Base-by-base conservation (phyloP, 106 monocot genomes). In the Ottelia alismoides region DNA sequence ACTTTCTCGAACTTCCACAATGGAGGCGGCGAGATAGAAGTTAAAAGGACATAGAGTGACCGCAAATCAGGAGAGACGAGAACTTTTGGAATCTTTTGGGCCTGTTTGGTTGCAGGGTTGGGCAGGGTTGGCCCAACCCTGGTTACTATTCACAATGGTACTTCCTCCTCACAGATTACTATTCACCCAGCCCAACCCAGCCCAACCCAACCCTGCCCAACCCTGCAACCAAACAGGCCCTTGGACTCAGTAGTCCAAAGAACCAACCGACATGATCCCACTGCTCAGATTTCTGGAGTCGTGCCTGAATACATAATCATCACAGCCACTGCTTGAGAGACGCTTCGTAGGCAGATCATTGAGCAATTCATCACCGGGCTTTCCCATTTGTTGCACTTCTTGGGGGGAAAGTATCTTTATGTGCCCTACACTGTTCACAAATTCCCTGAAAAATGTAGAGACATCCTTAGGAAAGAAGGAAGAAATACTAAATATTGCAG, bases 351-450 rank as follows among this genome's bases (percentile, higher is more conserved):
- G 76, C 22, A 57, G 72, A 0, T 81, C 61, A 22, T 58, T 76
- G 43, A 68, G 57, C 24, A 71, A 70, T 21, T 77, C 63, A 1
- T 66, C 47, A 1, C 66, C 76, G 51, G 71, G 72, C 51, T 78
- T 83, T 22, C 77, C 78, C 93, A 88, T 93, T 54, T 84, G 87
- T 55, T 83, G 83, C 57, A 88, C 80, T 78, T 93, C 87, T 46
- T 78, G 83, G 0, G 77, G 78, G 19, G 93, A 88, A 19, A 93
- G 88, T 70, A 93, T 83, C 72, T 84, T 93, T 59, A 93, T 93
- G 77, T 77, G 81, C 53, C 57, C 83, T 3, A 88, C 93, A 56
- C 50, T 88, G 28, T 80, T 88, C 60, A 93, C 93, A 65, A 93
- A 93, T 60, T 93, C 93, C 78, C 93, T 93, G 62, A 0, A 66